Conservation (phyloP, 129 eudicot genomes). For the Kitagawia praeruptora region DNA sequence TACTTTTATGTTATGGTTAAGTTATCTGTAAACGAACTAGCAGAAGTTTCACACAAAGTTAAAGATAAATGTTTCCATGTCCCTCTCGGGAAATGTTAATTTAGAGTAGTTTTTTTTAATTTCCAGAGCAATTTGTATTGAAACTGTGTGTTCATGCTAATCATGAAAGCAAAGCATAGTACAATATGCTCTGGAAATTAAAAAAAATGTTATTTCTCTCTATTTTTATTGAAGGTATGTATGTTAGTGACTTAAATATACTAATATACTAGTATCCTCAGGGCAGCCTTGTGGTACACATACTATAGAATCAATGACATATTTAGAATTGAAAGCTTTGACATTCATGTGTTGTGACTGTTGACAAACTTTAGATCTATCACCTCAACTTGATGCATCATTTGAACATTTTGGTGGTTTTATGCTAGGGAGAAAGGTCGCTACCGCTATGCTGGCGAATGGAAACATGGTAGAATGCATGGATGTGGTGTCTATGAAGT, state of each 20-base stretch:
- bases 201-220: background rate
- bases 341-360: background rate
- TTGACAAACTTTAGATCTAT: background rate
- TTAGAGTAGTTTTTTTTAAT: too few species aligned
- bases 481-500: slow-evolving; percentile 81
- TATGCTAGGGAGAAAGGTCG: slow-evolving; percentile 83
- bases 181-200: too few species aligned
- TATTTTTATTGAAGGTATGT: background rate
- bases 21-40: background rate
- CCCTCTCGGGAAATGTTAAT: too few species aligned
- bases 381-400: background rate
- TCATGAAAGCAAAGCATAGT: too few species aligned
- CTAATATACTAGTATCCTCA: background rate
- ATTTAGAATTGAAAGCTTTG: background rate
- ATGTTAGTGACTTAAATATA: background rate
- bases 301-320: background rate
- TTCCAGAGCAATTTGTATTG: too few species aligned
- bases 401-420: slow-evolving; percentile 6
- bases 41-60: background rate
- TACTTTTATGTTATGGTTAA: background rate
- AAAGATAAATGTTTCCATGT: background rate
- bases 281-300: background rate
- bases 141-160: too few species aligned
- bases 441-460: slow-evolving; percentile 90
- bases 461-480: slow-evolving; percentile 94